A percentile compares a stretch with the other conserved stretches of the same genome.
Conservation (phyloP, 176 grass and related monocot species). For the Otatea glauca region DNA sequence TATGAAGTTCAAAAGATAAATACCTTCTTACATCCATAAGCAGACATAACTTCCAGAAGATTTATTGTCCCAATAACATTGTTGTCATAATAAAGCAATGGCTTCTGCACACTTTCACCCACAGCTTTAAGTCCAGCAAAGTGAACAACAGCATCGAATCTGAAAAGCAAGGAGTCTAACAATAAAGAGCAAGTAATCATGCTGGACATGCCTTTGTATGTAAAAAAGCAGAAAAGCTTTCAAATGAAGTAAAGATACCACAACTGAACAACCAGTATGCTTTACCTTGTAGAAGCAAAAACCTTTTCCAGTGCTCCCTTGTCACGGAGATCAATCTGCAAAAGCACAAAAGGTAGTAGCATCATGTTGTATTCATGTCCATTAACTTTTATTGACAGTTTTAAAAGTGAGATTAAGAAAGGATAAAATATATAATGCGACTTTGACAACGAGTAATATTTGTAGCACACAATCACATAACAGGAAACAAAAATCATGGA, state of each 20-base stretch:
- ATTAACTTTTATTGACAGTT: not conserved
- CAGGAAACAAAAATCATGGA: not conserved
- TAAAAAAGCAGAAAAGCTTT: conserved; percentile 17
- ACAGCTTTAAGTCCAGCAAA: conserved; percentile 88
- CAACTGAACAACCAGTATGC: not conserved
- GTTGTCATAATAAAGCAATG: conserved; percentile 91
- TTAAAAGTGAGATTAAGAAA: not conserved
- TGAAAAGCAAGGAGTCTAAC: conserved; percentile 41
- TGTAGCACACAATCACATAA: not conserved
- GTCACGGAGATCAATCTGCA: conserved; percentile 84
- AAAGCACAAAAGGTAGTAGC: conserved; percentile 30
- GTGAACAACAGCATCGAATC: conserved; percentile 86
- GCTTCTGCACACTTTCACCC: conserved; percentile 82
- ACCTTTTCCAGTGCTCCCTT: conserved; percentile 67
- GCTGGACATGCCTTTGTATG: conserved; percentile 19
- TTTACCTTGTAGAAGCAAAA: conserved; percentile 77
- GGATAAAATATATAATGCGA: not conserved
- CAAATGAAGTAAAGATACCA: conserved; percentile 24
- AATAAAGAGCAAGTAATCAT: conserved; percentile 44
- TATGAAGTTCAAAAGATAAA: conserved; percentile 29
- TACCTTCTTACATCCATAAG: conserved; percentile 88
- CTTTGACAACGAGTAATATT: not conserved
- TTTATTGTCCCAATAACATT: conserved; percentile 76
- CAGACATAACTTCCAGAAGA: conserved; percentile 92
- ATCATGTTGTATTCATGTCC: not conserved